Percentiles rank a stretch among this genome's conserved stretches.
Evolutionary conservation across 2,329 filamentous ascomycete genomes (phyloP).

Genomic region (Arthrobotrys iridis): DNA sequence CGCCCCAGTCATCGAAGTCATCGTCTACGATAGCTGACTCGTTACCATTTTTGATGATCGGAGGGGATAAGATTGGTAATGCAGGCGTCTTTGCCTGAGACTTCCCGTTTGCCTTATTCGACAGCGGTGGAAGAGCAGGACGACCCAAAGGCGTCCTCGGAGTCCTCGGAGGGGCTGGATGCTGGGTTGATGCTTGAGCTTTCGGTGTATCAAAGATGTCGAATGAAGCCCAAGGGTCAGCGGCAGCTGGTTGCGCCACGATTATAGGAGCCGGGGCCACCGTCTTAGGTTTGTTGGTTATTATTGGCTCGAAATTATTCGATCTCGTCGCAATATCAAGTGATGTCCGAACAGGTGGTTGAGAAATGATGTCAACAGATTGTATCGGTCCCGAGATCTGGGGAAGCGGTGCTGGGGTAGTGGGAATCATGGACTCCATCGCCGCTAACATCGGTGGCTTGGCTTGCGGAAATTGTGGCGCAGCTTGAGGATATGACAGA

Average conservation of each 20-base stretch:
- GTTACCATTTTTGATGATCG: slow-evolving; percentile 13
- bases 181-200: neutral
- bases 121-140: slow-evolving; percentile 49
- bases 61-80: slow-evolving; percentile 25
- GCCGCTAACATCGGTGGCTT: slow-evolving; percentile 21
- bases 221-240: slow-evolving; percentile 53
- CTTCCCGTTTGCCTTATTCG: slow-evolving; percentile 18
- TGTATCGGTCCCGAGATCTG: neutral
- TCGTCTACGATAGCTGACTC: slow-evolving; percentile 32
- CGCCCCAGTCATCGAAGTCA: slow-evolving; percentile 53
- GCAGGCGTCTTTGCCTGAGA: slow-evolving; percentile 14
- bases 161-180: slow-evolving; percentile 5
- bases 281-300: neutral
- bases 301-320: neutral
- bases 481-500: neutral
- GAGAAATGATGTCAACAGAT: neutral
- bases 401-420: neutral
- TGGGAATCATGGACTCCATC: neutral
- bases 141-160: slow-evolving; percentile 12
- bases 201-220: slow-evolving; percentile 51
- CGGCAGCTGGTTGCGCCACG: neutral
- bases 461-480: slow-evolving; percentile 2
- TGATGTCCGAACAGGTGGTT: slow-evolving; percentile 15
- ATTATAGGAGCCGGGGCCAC: neutral
- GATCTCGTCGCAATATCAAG: slow-evolving; percentile 43